Evolutionary conservation across 257 asterid species (phyloP), one percentile per base, ranked within the genome.

Genomic region (Eustoma russellianum): DNA sequence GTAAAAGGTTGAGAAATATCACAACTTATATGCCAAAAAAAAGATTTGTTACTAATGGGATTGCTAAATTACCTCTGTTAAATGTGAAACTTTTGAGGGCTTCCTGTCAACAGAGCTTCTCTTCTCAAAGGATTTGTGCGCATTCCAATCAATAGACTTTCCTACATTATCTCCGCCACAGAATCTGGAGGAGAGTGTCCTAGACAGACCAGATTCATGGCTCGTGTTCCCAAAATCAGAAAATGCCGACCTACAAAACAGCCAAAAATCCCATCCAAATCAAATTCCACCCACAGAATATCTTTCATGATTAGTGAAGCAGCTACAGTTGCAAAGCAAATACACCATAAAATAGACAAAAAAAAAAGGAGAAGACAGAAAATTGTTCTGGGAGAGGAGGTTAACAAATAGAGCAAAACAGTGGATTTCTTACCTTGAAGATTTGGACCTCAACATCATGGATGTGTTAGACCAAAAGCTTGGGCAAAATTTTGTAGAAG

Each of bases 161-260:
- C 50, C 68, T 53, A 83, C 33, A 53, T 71, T 70, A 69, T 75
- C 88, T 9, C 88, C 86, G 61, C 92, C 77, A 60, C 96, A 83
- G 13, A 86, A 64, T 80, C 63, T 86, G 50, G 93, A 79, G 16
- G 88, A 80, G 50, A 88, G 48, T 28, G 85, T 73, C 62, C 84
- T 77, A 13, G 92, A 75, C 66, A 90, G 69, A 15, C 74, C 51
- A 1, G 81, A 75, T 19, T 80, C 54, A 54, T 71, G 72, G 40
- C 50, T 71, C 57, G 72, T 83, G 4, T 67, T 75, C 41, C 77
- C 83, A 51, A 68, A 58, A 79, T 72, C 80, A 49, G 56, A 40
- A 69, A 72, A 65, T 46, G 76, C 82, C 54, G 82, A 78, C 76
- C 96, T 86, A 61, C 44, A 69, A 60, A 69, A 66, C 30, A 47